Base-by-base conservation (phyloP, 1,284 basidiomycete species). In the Hymenochaete sp. region DNA sequence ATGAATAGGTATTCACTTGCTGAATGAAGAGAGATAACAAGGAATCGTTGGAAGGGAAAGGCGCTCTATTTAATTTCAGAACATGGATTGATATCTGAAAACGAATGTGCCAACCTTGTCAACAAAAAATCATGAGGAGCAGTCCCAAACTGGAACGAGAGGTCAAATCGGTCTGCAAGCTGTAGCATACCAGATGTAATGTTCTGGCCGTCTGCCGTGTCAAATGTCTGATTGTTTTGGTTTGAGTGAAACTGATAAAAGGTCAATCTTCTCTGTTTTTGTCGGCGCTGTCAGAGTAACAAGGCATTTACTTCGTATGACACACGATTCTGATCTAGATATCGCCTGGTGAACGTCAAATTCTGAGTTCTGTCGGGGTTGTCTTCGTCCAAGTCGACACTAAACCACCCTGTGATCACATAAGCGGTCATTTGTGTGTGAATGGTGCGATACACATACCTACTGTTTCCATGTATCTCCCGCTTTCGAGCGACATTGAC, bases 401-500 rank as follows among this genome's bases (percentile, higher is more conserved):
- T 73, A 61, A 77, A 57, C 72, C 73, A 78, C 9, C 73, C 70
- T 72, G n/a, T n/a, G n/a, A n/a, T n/a, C n/a, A 25, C 8, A 38
- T 38, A 38, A 8, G 14, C 21, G 35, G 35, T 32, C 27, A 10
- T 32, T 16, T n/a, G 24, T 8, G 29, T 25, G 37, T 47, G 41
- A 40, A 11, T 14, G 27, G 16, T 2, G 2, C 24, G 50, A 46
- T 4, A n/a, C 13, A 55, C 67, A 53, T 59, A 68, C 85, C 86
- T 46, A 92, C 69, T 4, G 89, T 91, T 64, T 93, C 89, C 79
- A 92, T 83, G 60, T 90, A 93, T 19, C 85, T 70, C 37, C 89
- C 89, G 44, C 84, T 88, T 54, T 88, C 85, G 28, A 92, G 63
- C 1, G 77, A 70, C 70, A 87, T 82, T 0, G 77, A 74, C 14